These are phyloP conservation scores for Aspergillus ochraceus DNA, from an alignment of 2,329 filamentous ascomycete species.

Conservation along the genomic window DNA sequence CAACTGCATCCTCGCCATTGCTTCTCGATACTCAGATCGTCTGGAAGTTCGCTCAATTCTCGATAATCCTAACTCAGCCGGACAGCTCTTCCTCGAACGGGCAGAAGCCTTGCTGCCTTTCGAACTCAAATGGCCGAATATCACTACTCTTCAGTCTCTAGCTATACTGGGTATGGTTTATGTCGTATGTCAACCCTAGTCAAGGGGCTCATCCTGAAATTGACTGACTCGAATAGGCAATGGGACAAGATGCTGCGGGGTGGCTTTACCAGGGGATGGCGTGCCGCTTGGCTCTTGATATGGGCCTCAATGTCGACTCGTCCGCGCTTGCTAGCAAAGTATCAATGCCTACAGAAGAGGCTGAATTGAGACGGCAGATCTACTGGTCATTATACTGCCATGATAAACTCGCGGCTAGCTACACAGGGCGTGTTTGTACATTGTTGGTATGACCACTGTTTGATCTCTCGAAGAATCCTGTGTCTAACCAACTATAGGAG, in stretches of 20 bases:
- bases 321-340: conserved; percentile 25
- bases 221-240: conserved; percentile 24
- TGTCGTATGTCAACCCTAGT: background rate
- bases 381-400: conserved; percentile 40
- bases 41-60: conserved; percentile 31
- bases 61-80: conserved; percentile 35
- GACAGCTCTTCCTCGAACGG: conserved; percentile 8
- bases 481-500: background rate
- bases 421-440: conserved; percentile 38
- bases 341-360: conserved; percentile 28
- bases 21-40: conserved; percentile 35
- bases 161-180: background rate
- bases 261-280: conserved; percentile 44
- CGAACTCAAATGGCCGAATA: background rate
- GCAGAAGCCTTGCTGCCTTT: background rate
- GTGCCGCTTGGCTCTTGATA: conserved; percentile 35
- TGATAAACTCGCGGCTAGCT: conserved; percentile 37
- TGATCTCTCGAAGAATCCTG: background rate
- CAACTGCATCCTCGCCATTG: conserved; percentile 37
- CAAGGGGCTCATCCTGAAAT: background rate
- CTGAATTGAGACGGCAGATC: conserved; percentile 35
- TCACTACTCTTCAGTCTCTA: background rate
- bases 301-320: conserved; percentile 40
- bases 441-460: conserved; percentile 30
- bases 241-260: conserved; percentile 36